A percentile compares a stretch with the other conserved stretches of the same genome.
These are phyloP conservation scores for Corniculantispora saksenae DNA, from an alignment of 2,329 filamentous ascomycete genomes.

Conservation along the genomic window DNA sequence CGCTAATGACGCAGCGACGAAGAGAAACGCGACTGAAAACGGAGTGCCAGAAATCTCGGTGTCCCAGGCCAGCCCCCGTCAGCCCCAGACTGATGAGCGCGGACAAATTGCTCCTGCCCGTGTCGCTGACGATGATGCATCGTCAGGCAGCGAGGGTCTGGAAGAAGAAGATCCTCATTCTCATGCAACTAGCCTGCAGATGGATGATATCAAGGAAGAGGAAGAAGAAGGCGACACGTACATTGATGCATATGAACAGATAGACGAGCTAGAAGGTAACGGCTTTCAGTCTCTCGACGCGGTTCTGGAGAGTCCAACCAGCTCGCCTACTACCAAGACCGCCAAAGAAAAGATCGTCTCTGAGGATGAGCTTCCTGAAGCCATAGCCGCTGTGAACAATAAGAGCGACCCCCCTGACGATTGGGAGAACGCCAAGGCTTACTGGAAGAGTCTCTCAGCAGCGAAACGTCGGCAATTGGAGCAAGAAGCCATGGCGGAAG, in stretches of 20 bases:
- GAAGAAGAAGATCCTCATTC: slow-evolving; percentile 18
- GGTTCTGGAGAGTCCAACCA: slow-evolving; percentile 62
- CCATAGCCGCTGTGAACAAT: slow-evolving; percentile 5
- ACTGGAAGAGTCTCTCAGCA: slow-evolving; percentile 66
- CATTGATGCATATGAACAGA: slow-evolving; percentile 75
- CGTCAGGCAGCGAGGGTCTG: slow-evolving; percentile 12
- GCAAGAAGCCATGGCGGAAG: slow-evolving; percentile 52
- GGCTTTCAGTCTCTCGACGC: slow-evolving; percentile 75
- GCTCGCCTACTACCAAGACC: slow-evolving; percentile 20
- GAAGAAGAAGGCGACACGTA: slow-evolving; percentile 57
- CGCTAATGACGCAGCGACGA: slow-evolving; percentile 3
- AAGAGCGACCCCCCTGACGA: slow-evolving; percentile 39
- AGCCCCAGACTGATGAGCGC: slow-evolving; percentile 21
- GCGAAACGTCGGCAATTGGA: slow-evolving; percentile 65
- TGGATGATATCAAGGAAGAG: slow-evolving; percentile 44
- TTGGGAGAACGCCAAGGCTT: slow-evolving; percentile 69
- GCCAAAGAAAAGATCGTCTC: not conserved
- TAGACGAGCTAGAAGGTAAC: slow-evolving; percentile 63
- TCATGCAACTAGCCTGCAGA: slow-evolving; percentile 23
- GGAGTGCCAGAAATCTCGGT: slow-evolving; percentile 47
- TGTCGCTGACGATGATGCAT: slow-evolving; percentile 41
- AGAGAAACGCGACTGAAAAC: not conserved
- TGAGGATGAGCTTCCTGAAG: not conserved
- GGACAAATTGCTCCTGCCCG: slow-evolving; percentile 45
- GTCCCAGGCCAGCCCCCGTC: slow-evolving; percentile 44